A percentile compares a stretch with the other conserved stretches of the same genome.
phyloP scores from a whole-genome alignment of 192 early-diverging fungal species.

The Nowakowskiella sp. region DNA sequence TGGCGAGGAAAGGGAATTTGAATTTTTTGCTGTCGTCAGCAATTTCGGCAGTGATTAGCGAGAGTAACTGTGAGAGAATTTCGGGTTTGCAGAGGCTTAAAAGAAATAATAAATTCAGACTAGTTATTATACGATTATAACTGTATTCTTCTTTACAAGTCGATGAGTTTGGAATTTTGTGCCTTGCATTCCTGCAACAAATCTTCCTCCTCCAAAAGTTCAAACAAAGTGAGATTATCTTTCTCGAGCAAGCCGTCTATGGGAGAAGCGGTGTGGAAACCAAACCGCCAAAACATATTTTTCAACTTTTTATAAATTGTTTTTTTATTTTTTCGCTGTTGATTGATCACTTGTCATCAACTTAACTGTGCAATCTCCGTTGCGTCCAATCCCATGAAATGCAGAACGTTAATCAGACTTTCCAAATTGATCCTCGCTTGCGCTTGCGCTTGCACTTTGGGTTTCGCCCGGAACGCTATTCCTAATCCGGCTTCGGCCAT shows the following conservation, averaged over 20 bases:
- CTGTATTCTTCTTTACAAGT: constrained; percentile 49
- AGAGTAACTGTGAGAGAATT: constrained; percentile 65
- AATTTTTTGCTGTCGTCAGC: constrained; percentile 71
- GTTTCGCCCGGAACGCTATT: constrained; percentile 97
- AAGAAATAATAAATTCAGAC: background rate
- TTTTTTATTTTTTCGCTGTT: too few relatives aligned
- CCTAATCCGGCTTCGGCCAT: constrained; percentile 86
- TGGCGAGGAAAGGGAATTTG: constrained; percentile 77
- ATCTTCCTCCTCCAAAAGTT: constrained; percentile 86
- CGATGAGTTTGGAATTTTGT: constrained; percentile 83
- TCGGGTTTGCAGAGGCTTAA: constrained; percentile 67
- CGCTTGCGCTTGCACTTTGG: constrained; percentile 83
- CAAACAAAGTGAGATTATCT: constrained; percentile 81
- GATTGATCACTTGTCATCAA: too few relatives aligned
- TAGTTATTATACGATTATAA: background rate
- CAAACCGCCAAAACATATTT: constrained; percentile 89
- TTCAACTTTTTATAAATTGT: constrained; percentile 15
- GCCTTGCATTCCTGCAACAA: constrained; percentile 91
- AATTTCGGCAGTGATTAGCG: constrained; percentile 76
- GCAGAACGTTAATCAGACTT: constrained; percentile 81
- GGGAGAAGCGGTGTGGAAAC: constrained; percentile 81
- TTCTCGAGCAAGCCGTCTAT: constrained; percentile 89
- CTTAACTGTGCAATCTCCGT: too few relatives aligned
- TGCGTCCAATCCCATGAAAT: constrained; percentile 86
- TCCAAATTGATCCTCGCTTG: constrained; percentile 86